phyloP scores from a whole-genome alignment of 2,329 filamentous ascomycete genomes.

The Calycina marina region DNA sequence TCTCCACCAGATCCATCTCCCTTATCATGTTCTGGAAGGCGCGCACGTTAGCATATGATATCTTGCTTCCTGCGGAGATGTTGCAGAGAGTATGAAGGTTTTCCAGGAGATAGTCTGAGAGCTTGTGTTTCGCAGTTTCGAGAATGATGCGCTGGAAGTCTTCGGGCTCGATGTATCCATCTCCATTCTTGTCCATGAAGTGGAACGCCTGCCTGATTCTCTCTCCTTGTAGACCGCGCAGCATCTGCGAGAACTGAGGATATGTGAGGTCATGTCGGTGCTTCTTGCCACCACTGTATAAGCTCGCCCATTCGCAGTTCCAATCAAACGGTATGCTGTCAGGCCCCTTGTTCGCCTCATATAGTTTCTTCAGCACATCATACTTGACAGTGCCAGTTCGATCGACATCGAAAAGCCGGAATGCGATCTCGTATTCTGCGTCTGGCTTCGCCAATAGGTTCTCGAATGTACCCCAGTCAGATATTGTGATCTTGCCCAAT shows the following conservation, averaged over 20 bases:
- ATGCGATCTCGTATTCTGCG: constrained; percentile 97
- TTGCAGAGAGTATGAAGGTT: constrained; percentile 91
- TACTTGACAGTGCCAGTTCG: constrained; percentile 78
- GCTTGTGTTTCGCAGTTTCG: constrained; percentile 86
- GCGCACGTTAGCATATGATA: constrained; percentile 93
- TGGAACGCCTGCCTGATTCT: constrained; percentile 91
- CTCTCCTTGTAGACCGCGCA: constrained; percentile 90
- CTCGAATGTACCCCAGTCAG: constrained; percentile 88
- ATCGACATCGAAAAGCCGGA: constrained; percentile 85
- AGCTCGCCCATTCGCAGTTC: constrained; percentile 89
- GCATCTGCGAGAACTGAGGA: constrained; percentile 94
- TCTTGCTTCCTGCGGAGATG: constrained; percentile 79
- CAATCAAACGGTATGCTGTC: constrained; percentile 88
- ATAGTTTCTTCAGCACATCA: constrained; percentile 71
- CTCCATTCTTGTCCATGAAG: constrained; percentile 75
- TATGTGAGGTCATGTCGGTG: constrained; percentile 88
- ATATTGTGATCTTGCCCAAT: constrained; percentile 58
- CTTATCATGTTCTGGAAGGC: constrained; percentile 97
- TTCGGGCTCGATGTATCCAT: constrained; percentile 89
- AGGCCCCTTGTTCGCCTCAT: constrained; percentile 76
- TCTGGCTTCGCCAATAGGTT: constrained; percentile 88
- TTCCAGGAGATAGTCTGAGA: constrained; percentile 86
- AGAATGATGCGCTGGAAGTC: constrained; percentile 95
- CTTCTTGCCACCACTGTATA: constrained; percentile 83
- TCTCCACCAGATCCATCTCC: constrained; percentile 94